Evolutionary conservation across 176 grass and related monocot species (phyloP).

Genomic region (Avena sativa): DNA sequence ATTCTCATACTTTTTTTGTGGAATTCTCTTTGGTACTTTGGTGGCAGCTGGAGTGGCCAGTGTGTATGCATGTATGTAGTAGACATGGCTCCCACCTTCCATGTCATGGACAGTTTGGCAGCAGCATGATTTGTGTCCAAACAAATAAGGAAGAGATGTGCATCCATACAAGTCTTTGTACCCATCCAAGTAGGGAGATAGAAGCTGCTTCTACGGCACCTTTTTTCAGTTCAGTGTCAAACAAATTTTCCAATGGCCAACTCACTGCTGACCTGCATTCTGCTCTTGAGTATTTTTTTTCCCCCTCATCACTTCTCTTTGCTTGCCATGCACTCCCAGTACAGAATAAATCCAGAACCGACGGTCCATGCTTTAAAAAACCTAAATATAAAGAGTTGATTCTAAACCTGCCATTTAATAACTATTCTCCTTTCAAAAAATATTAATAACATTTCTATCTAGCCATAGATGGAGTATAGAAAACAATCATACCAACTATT

Average conservation of each 20-base stretch:
- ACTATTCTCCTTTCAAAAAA: no score
- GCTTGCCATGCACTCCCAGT: conserved; percentile 28
- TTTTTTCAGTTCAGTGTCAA: not conserved
- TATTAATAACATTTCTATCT: not conserved
- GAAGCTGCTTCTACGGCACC: conserved; percentile 35
- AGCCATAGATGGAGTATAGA: not conserved
- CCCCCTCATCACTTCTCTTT: not conserved
- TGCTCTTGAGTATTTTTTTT: not conserved
- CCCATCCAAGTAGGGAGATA: conserved; percentile 21
- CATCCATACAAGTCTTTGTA: not conserved
- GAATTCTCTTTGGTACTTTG: not conserved
- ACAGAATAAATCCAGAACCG: no score
- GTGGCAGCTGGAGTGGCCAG: not conserved
- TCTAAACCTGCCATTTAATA: conserved; percentile 30
- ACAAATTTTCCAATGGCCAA: conserved; percentile 17
- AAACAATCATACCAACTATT: not conserved
- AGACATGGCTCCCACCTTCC: conserved; percentile 51
- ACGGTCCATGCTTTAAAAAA: no score
- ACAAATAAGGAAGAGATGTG: not conserved
- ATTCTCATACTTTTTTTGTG: conserved; percentile 13
- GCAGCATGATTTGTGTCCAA: conserved; percentile 31
- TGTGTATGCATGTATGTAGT: not conserved
- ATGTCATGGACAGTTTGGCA: conserved; percentile 33
- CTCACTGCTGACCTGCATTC: no score
- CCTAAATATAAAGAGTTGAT: not conserved